phyloP scores from a whole-genome alignment of 345 rosid species.

The Alliaria petiolata region DNA sequence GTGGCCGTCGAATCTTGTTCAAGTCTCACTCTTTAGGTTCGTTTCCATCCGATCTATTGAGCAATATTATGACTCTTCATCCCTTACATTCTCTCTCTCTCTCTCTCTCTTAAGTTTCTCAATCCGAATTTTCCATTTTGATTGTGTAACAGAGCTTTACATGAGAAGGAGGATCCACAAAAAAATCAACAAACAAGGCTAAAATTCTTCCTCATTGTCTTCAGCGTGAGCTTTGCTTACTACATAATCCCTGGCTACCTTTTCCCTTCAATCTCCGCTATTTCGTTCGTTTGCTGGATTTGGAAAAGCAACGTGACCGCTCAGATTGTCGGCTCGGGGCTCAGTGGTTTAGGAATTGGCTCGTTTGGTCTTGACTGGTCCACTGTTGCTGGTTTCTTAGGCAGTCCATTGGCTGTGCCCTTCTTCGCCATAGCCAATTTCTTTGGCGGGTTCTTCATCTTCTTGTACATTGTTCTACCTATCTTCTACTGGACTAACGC shows the following conservation, averaged over 20 bases:
- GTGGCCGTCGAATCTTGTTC: conserved; percentile 87
- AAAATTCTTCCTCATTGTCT: conserved; percentile 59
- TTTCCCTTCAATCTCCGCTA: conserved; percentile 58
- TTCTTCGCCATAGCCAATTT: conserved; percentile 58
- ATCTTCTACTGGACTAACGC: conserved; percentile 50
- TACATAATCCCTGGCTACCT: conserved; percentile 67
- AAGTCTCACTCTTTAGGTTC: conserved; percentile 79
- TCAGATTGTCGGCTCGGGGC: conserved; percentile 66
- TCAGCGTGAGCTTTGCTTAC: conserved; percentile 62
- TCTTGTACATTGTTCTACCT: conserved; percentile 52
- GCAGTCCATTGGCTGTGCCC: conserved; percentile 70
- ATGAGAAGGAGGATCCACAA: conserved; percentile 51
- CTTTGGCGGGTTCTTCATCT: conserved; percentile 48
- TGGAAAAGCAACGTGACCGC: conserved; percentile 63
- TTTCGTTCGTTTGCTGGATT: conserved; percentile 69
- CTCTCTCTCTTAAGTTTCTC: too few relatives aligned
- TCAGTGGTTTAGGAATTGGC: conserved; percentile 61
- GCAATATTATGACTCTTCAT: neutral
- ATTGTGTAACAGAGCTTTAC: conserved; percentile 50
- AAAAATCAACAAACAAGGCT: conserved; percentile 56
- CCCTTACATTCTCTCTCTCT: neutral
- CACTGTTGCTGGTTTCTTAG: conserved; percentile 58
- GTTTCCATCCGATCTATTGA: neutral
- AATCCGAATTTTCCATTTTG: neutral
- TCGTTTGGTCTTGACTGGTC: conserved; percentile 83